Conservation (phyloP, 177 flowering plant species). For the Vitis hybrid region DNA sequence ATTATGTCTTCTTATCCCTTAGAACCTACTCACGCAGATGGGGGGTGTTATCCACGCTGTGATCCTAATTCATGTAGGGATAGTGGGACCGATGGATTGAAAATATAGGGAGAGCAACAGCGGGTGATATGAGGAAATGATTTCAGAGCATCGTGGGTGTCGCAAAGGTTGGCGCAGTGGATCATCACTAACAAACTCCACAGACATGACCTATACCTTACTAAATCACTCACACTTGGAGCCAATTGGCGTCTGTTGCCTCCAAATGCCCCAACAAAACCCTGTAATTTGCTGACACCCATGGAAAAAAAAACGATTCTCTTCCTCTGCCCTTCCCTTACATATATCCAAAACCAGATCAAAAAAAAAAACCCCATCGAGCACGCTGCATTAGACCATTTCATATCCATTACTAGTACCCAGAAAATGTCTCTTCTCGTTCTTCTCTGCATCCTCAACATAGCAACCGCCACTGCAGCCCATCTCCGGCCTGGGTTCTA, state of each 20-base stretch:
- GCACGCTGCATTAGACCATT: too few relatives aligned
- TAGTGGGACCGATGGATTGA: too few relatives aligned
- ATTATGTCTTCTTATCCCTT: too few relatives aligned
- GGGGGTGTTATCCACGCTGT: too few relatives aligned
- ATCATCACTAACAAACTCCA: neutral
- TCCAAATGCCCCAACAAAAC: neutral
- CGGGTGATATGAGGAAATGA: too few relatives aligned
- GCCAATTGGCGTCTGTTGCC: neutral
- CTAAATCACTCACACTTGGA: neutral
- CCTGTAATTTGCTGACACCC: neutral
- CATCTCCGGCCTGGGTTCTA: constrained; percentile 55
- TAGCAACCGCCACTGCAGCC: constrained; percentile 12
- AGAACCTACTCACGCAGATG: too few relatives aligned
- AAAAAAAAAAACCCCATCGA: too few relatives aligned
- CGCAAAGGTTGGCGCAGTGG: neutral
- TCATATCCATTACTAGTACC: neutral
- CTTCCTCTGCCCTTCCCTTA: neutral
- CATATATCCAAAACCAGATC: too few relatives aligned
- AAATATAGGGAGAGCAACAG: too few relatives aligned
- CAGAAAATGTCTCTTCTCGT: constrained; percentile 18
- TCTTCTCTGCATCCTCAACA: constrained; percentile 7
- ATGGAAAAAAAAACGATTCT: neutral
- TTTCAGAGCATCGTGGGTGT: neutral
- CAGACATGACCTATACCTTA: neutral
- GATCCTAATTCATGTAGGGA: too few relatives aligned